Evolutionary conservation across 306 rosid species (phyloP).

Genomic region (Sechiopsis laciniata): DNA sequence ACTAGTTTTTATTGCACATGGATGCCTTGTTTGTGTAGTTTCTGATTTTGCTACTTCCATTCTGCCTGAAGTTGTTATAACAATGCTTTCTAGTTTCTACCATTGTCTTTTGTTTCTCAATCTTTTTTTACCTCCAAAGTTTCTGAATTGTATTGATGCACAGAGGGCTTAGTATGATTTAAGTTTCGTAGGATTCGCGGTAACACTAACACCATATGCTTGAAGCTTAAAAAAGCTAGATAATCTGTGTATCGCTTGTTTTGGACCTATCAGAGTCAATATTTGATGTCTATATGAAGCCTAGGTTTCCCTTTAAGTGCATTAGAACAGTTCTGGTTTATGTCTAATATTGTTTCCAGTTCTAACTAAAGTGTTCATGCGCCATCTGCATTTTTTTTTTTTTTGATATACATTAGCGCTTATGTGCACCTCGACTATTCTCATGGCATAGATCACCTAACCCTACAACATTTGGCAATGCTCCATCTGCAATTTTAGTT

Average conservation of each 20-base stretch:
- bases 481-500: background rate
- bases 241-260: background rate
- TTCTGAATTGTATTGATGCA: background rate
- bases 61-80: background rate
- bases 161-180: background rate
- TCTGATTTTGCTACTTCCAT: background rate
- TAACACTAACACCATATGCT: background rate
- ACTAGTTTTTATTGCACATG: background rate
- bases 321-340: slow-evolving; percentile 2
- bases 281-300: background rate
- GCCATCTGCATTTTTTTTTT: background rate
- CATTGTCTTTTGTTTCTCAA: background rate
- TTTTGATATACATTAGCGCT: too few relatives aligned
- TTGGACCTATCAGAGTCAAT: background rate
- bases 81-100: background rate
- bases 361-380: background rate
- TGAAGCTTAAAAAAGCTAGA: background rate
- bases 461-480: too few relatives aligned
- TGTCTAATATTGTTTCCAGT: background rate
- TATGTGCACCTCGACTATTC: too few relatives aligned
- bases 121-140: slow-evolving; percentile 3
- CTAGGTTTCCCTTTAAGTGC: background rate
- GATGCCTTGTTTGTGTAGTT: background rate
- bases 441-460: too few relatives aligned
- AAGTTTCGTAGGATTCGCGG: background rate